phyloP scores from a whole-genome alignment of 371 early-diverging fungal genomes.

The Smittium mucronatum region DNA sequence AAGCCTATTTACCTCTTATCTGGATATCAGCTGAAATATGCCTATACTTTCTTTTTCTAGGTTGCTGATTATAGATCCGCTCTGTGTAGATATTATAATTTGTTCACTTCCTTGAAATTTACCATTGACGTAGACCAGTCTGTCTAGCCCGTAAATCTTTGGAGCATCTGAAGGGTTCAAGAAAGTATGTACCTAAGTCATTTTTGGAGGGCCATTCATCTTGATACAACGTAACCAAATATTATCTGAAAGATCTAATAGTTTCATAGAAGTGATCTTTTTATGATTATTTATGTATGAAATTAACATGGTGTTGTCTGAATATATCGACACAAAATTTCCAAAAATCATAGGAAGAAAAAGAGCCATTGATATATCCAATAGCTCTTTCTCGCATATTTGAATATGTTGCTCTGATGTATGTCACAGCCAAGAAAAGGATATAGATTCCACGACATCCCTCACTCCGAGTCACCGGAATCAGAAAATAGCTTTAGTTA shows the following conservation, averaged over 20 bases:
- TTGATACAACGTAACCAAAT: neutral
- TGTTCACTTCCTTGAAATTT: slow-evolving; percentile 6
- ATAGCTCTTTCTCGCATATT: neutral
- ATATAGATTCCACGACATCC: neutral
- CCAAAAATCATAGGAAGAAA: neutral
- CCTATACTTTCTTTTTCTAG: slow-evolving; percentile 8
- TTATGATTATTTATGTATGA: neutral
- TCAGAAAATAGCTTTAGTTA: neutral
- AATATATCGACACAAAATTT: neutral
- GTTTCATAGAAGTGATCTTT: neutral
- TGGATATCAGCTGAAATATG: slow-evolving; percentile 17
- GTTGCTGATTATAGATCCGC: slow-evolving; percentile 28
- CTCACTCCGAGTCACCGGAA: slow-evolving; percentile 2
- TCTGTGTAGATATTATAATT: neutral
- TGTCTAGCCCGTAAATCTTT: too few species aligned
- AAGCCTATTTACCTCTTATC: slow-evolving; percentile 20
- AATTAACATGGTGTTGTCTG: neutral
- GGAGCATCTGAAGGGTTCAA: neutral
- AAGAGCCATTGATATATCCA: neutral
- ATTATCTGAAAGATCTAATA: neutral
- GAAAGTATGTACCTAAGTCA: neutral
- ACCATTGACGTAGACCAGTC: slow-evolving; percentile 6
- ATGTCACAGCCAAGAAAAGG: neutral
- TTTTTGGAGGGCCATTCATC: neutral
- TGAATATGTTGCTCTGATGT: neutral